Percentiles rank a stretch among this genome's conserved stretches.
These are phyloP conservation scores for Chytridium lagenaria DNA, from an alignment of 371 early-diverging fungal genomes.

Conservation along the genomic window DNA sequence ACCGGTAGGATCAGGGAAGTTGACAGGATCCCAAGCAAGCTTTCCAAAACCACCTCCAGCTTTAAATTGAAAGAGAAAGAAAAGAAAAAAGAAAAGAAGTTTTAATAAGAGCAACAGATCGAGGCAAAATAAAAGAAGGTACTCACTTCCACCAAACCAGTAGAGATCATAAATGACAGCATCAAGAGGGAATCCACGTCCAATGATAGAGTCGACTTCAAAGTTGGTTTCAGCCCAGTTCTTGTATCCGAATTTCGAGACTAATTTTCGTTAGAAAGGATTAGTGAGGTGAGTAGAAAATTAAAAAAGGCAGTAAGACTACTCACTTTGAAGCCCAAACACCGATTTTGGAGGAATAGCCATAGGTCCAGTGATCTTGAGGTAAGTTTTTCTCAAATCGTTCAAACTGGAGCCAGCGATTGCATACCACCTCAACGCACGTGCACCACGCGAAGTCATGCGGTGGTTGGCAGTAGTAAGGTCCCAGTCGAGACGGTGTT, in stretches of 20 bases:
- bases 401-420: conserved; percentile 21
- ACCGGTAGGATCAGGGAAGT: conserved; percentile 27
- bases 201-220: conserved; percentile 7
- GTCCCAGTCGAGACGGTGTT: conserved; percentile 27
- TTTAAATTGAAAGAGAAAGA: not conserved
- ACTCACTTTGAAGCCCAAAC: conserved; percentile 27
- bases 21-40: conserved; percentile 23
- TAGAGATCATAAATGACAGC: conserved; percentile 27
- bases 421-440: conserved; percentile 20
- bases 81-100: too few relatives aligned
- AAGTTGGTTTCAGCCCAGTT: conserved; percentile 19
- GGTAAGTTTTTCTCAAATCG: conserved; percentile 22
- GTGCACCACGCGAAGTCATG: conserved; percentile 9
- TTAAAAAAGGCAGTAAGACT: too few relatives aligned
- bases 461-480: conserved; percentile 16
- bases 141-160: conserved; percentile 25
- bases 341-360: conserved; percentile 11
- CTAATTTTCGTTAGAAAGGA: too few relatives aligned
- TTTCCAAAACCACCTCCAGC: conserved; percentile 12
- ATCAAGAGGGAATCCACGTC: conserved; percentile 25
- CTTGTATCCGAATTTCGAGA: conserved; percentile 22
- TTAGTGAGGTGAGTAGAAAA: too few relatives aligned
- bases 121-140: not conserved
- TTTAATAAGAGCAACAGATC: not conserved
- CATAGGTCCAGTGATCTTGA: conserved; percentile 22